Conservation (phyloP, 352 stramenopile genomes). For the Pythium guiyangense region DNA sequence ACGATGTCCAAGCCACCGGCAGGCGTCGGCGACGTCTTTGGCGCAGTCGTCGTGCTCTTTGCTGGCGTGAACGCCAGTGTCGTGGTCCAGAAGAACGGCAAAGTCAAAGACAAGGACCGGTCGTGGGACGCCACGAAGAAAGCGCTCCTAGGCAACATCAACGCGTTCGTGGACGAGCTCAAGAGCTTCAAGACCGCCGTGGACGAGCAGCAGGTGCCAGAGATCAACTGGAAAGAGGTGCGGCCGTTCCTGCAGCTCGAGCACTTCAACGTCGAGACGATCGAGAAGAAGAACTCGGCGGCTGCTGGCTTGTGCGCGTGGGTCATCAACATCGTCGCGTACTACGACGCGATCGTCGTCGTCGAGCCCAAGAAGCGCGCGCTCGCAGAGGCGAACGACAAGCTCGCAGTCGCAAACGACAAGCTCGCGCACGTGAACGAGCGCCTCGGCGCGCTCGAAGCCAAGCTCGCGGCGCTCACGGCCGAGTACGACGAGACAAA, state of each 20-base stretch:
- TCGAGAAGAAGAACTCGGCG: constrained; percentile 83
- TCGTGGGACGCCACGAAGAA: constrained; percentile 94
- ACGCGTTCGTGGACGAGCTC: constrained; percentile 91
- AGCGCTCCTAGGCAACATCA: constrained; percentile 88
- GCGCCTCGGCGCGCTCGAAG: constrained; percentile 87
- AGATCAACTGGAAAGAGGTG: constrained; percentile 82
- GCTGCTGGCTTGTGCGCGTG: constrained; percentile 72
- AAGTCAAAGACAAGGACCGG: constrained; percentile 92
- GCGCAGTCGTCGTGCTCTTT: constrained; percentile 71
- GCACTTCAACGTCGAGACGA: constrained; percentile 76
- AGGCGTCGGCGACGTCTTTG: constrained; percentile 87
- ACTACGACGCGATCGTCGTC: constrained; percentile 93
- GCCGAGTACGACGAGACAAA: constrained; percentile 87
- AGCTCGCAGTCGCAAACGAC: constrained; percentile 83
- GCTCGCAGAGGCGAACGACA: constrained; percentile 72
- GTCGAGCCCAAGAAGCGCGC: constrained; percentile 92
- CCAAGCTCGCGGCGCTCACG: constrained; percentile 76
- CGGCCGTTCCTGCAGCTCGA: constrained; percentile 73
- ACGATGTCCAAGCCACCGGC: constrained; percentile 89
- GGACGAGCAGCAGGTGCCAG: constrained; percentile 59
- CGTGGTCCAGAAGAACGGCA: constrained; percentile 89
- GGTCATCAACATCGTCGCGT: constrained; percentile 91
- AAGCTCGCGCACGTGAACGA: constrained; percentile 83
- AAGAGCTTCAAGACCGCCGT: constrained; percentile 75
- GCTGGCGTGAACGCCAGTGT: constrained; percentile 67